Evolutionary conservation across 2,329 filamentous ascomycete species (phyloP).

Genomic region (Claviceps sp.): DNA sequence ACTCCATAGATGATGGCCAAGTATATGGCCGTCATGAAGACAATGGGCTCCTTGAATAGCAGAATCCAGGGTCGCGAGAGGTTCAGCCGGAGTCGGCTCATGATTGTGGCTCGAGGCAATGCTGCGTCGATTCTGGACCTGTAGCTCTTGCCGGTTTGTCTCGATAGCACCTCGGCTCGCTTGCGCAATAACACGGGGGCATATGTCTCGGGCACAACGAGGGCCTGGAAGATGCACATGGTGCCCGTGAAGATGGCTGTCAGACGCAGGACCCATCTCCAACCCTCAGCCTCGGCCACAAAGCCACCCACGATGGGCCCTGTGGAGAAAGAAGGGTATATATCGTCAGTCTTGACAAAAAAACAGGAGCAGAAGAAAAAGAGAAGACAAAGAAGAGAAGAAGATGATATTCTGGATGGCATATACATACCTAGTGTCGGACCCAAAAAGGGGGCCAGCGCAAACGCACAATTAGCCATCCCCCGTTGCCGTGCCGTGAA

Average conservation of each 20-base stretch:
- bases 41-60: constrained; percentile 53
- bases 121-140: constrained; percentile 33
- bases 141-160: constrained; percentile 41
- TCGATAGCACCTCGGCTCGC: constrained; percentile 36
- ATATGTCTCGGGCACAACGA: constrained; percentile 48
- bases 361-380: no score
- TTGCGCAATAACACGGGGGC: constrained; percentile 41
- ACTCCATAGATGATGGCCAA: constrained; percentile 46
- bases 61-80: constrained; percentile 52
- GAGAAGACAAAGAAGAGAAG: no score
- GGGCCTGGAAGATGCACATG: constrained; percentile 38
- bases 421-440: constrained; percentile 33
- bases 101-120: constrained; percentile 28
- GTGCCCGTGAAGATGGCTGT: constrained; percentile 47
- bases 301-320: constrained; percentile 52
- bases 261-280: constrained; percentile 53
- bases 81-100: constrained; percentile 38
- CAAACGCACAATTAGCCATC: constrained; percentile 45
- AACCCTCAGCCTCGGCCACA: constrained; percentile 43
- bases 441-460: constrained; percentile 50
- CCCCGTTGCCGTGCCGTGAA: constrained; percentile 42
- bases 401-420: background rate
- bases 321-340: constrained; percentile 4
- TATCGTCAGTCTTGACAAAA: background rate
- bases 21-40: constrained; percentile 49